These are phyloP conservation scores for Jatropha curcas DNA, from an alignment of 345 rosid species.

Conservation along the genomic window DNA sequence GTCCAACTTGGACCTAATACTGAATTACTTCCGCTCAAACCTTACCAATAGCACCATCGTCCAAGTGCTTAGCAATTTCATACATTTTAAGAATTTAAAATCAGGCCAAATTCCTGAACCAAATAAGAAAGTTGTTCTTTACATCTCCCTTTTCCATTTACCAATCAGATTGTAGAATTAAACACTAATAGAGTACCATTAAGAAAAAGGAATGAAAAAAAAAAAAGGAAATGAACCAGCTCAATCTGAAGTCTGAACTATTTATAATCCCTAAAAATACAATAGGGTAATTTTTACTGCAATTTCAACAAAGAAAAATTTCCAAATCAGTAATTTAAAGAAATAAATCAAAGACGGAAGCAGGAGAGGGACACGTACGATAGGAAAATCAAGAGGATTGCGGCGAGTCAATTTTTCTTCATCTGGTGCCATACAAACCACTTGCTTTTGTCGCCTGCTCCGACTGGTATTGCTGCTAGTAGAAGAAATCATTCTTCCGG, in stretches of 20 bases:
- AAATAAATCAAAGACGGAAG: neutral
- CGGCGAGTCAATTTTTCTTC: constrained; percentile 72
- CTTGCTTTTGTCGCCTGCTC: constrained; percentile 32
- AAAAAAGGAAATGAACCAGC: too few relatives aligned
- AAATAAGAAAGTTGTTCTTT: neutral
- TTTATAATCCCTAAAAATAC: too few relatives aligned
- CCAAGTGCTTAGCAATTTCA: neutral
- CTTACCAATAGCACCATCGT: neutral
- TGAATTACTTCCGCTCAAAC: too few relatives aligned
- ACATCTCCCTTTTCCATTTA: neutral
- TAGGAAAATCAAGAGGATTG: constrained; percentile 68
- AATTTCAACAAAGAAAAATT: neutral
- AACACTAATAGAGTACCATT: too few relatives aligned
- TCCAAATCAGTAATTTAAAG: neutral
- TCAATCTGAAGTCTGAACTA: too few relatives aligned
- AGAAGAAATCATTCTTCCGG: constrained; percentile 6
- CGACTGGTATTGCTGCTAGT: neutral
- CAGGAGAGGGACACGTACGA: constrained; percentile 34
- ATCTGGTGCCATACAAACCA: constrained; percentile 74
- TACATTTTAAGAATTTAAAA: neutral
- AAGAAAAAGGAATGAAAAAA: too few relatives aligned
- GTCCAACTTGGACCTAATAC: too few relatives aligned
- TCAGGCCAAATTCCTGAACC: neutral
- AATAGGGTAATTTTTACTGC: too few relatives aligned
- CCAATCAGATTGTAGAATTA: neutral